phyloP scores from a whole-genome alignment of 495 filamentous ascomycete species.

The Hypoxylon crocopeplum region DNA sequence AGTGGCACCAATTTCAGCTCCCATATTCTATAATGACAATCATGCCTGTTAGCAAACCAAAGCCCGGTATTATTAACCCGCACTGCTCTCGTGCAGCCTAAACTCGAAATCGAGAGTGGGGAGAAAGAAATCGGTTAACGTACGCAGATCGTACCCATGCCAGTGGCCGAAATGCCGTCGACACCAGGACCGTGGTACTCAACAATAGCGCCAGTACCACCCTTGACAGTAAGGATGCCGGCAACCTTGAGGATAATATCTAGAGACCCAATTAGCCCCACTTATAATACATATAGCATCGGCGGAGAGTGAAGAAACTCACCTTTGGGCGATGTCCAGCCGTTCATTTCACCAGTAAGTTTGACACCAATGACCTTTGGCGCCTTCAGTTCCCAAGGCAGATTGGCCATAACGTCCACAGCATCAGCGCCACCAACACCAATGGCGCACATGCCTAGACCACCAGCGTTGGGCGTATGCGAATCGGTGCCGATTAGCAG shows the following conservation, averaged over 20 bases:
- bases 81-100: too few relatives aligned
- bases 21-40: too few relatives aligned
- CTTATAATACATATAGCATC: too few relatives aligned
- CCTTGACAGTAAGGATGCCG: conserved; percentile 96
- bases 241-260: conserved; percentile 99
- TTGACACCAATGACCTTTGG: conserved; percentile 97
- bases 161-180: conserved; percentile 66
- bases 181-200: conserved; percentile 94
- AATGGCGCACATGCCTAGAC: conserved; percentile 94
- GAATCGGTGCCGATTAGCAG: conserved; percentile 98
- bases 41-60: too few relatives aligned
- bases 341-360: conserved; percentile 86
- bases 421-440: conserved; percentile 99
- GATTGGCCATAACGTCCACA: conserved; percentile 97
- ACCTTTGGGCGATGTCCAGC: conserved; percentile 95
- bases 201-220: conserved; percentile 95
- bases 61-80: too few relatives aligned
- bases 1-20: conserved; percentile 92
- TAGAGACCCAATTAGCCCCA: conserved; percentile 42
- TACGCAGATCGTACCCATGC: conserved; percentile 69
- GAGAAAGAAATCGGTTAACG: neutral
- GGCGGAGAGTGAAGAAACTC: conserved; percentile 27
- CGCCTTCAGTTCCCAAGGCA: conserved; percentile 98
- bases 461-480: conserved; percentile 97
- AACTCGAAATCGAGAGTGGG: neutral